Evolutionary conservation across 345 rosid genomes (phyloP).

Genomic region (Viola odorata): DNA sequence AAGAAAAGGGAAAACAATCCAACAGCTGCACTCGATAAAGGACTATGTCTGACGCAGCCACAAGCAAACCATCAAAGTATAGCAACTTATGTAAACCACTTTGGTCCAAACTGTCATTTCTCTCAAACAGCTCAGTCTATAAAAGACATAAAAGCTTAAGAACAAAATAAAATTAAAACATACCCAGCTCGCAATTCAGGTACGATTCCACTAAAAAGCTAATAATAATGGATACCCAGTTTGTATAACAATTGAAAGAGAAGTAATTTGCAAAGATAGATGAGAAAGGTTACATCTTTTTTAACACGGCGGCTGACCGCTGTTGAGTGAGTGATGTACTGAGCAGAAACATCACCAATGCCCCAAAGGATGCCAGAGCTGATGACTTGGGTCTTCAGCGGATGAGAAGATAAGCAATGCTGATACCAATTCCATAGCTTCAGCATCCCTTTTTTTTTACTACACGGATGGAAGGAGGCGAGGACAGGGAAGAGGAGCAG

Average conservation of each 20-base stretch:
- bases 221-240: conserved; percentile 5
- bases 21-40: not conserved
- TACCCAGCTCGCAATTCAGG: conserved; percentile 9
- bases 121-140: not conserved
- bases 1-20: not conserved
- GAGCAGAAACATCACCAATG: conserved; percentile 81
- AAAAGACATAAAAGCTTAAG: not conserved
- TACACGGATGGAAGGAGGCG: not conserved
- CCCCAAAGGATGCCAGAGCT: conserved; percentile 94
- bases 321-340: conserved; percentile 75
- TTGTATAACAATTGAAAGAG: not conserved
- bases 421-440: conserved; percentile 91
- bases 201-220: not conserved
- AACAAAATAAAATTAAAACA: not conserved
- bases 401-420: conserved; percentile 54
- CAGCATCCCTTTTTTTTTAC: conserved; percentile 28
- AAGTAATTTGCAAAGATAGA: not conserved
- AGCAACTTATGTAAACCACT: too few relatives aligned
- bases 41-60: not conserved
- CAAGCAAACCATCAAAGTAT: not conserved
- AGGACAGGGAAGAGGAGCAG: not conserved
- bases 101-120: too few relatives aligned
- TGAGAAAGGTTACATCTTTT: conserved; percentile 22
- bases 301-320: conserved; percentile 38
- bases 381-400: conserved; percentile 78